A percentile compares a stretch with the other conserved stretches of the same genome.
These are phyloP conservation scores for Taphrina wiesneri DNA, from an alignment of 1,139 yeast species.

Conservation along the genomic window DNA sequence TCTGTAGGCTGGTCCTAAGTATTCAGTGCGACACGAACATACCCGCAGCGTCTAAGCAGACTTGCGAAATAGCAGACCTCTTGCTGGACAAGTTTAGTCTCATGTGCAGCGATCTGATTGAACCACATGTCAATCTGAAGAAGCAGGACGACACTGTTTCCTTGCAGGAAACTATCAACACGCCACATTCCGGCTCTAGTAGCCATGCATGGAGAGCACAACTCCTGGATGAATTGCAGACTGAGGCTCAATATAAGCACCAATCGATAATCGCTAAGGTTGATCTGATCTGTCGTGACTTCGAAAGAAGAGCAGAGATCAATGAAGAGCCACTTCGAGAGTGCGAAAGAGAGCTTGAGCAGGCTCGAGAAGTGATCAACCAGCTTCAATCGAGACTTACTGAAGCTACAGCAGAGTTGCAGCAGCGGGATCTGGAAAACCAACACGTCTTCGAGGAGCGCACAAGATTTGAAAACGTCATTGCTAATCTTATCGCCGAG, in stretches of 20 bases:
- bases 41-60: background rate
- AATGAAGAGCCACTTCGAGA: conserved; percentile 16
- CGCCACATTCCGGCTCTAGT: conserved; percentile 17
- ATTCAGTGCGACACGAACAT: background rate
- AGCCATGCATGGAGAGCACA: conserved; percentile 14
- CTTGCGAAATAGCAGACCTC: background rate
- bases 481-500: background rate
- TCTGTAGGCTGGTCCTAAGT: background rate
- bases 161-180: conserved; percentile 16
- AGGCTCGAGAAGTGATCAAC: background rate
- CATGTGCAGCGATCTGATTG: background rate
- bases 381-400: background rate
- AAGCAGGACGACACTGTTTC: background rate
- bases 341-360: background rate
- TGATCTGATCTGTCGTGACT: conserved; percentile 19
- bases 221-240: conserved; percentile 14
- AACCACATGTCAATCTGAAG: background rate
- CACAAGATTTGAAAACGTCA: background rate
- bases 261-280: conserved; percentile 1
- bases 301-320: conserved; percentile 15
- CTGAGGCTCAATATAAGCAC: conserved; percentile 18
- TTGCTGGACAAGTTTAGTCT: background rate
- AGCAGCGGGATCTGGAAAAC: conserved; percentile 7
- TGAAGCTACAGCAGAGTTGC: conserved; percentile 2
- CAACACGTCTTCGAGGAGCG: conserved; percentile 8